Evolutionary conservation across 495 filamentous ascomycete genomes (phyloP).

Genomic region (Lophium mytilinum): DNA sequence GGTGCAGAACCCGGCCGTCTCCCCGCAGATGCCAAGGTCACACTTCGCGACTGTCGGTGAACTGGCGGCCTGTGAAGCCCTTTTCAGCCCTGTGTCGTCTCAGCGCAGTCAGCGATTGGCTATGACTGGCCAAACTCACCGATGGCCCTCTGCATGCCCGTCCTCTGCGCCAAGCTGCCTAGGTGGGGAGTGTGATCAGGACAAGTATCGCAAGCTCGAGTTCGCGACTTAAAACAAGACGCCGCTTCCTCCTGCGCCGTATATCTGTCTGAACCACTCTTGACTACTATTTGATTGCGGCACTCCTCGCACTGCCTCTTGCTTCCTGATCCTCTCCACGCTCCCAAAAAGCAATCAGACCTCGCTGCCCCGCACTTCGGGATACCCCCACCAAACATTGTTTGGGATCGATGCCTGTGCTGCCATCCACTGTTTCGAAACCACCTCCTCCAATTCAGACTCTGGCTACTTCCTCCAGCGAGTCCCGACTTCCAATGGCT

Average conservation of each 20-base stretch:
- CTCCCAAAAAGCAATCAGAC: not conserved
- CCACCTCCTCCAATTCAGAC: slow-evolving; percentile 19
- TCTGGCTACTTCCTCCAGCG: slow-evolving; percentile 1
- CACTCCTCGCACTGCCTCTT: not conserved
- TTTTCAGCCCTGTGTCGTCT: not conserved
- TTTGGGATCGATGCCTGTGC: slow-evolving; percentile 9
- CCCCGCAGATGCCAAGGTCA: not conserved
- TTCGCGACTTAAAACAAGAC: not conserved
- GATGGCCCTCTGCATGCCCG: not conserved
- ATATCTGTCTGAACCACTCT: slow-evolving; percentile 12
- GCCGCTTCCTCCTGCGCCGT: slow-evolving; percentile 9
- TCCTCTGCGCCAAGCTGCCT: not conserved
- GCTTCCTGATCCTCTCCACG: slow-evolving; percentile 1
- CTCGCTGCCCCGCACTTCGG: not conserved
- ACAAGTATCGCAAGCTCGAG: not conserved
- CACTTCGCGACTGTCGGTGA: not conserved
- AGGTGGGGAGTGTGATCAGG: not conserved
- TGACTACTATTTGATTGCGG: slow-evolving; percentile 9
- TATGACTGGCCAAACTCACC: not conserved
- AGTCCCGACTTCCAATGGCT: slow-evolving; percentile 15
- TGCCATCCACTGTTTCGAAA: slow-evolving; percentile 7
- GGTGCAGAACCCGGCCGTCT: too few relatives aligned
- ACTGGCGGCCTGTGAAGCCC: not conserved
- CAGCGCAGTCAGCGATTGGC: not conserved
- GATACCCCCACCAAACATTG: not conserved